Base-by-base conservation (phyloP, 2,329 filamentous ascomycete genomes). In the Arthrobotrys megalospora region DNA sequence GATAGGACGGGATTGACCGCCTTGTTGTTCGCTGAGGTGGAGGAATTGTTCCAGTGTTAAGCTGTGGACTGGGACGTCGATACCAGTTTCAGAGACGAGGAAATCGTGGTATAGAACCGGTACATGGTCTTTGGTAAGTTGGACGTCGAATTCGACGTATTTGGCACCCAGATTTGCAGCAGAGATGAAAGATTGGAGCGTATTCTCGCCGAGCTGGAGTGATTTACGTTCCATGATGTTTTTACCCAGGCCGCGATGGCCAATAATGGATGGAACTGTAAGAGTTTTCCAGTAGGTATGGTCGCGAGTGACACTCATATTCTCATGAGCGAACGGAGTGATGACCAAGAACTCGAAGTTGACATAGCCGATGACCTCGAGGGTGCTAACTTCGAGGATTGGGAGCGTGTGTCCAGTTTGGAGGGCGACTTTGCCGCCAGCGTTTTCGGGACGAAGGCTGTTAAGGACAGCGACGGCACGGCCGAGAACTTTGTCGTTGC, bases 101-200 rank as follows among this genome's bases (percentile, higher is more conserved):
- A 99, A 99, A 84, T 99, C 96, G 83, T 99, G 96, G 83, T 99
- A 99, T 82, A 99, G 97, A 80, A 99, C 95, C 0, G 96, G 96
- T 0, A 99, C 94, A 82, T 96, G 94, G 83, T 99, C 96, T 83
- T 99, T 99, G n/a, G 96, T 99, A 45, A 99, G 87, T 83, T 99
- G 96, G 0, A 99, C 96, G 83, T 99, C 96, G 82, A 92, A 91
- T 81, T 91, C 90, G 55, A 92, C 90, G 81, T 91, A 91, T 70
- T 91, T 88, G 2, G 90, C 96, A 7, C 96, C 96, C 64, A 99
- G 85, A 81, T 97, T 98, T 50, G 95, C 94, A 1, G 96, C 96
- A 1, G 95, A 93, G 82, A 98, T 97, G 85, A 99, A 99, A 0
- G 96, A 98, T 70, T 91, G 92, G 28, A 99, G 88, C 0, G 96